Percentiles rank a stretch among this genome's conserved stretches.
phyloP scores from a whole-genome alignment of 163 green algal genomes.

The Chlamydomonas reinhardtii region DNA sequence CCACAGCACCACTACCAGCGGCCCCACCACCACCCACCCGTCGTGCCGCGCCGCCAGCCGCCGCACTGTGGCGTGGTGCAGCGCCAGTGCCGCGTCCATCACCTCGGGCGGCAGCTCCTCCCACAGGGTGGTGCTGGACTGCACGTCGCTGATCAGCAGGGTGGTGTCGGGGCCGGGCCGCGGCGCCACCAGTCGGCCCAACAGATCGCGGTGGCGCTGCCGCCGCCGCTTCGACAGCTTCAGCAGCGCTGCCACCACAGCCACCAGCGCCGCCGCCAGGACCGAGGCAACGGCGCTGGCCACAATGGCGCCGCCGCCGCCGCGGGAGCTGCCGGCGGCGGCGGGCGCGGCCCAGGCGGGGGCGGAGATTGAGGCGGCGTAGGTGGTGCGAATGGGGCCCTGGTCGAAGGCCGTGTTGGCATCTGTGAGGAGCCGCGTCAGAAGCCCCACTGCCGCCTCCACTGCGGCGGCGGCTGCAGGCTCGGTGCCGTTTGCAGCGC shows the following conservation, averaged over 20 bases:
- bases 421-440: not conserved
- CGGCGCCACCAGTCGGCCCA: conserved; percentile 14
- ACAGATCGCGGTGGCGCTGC: not conserved
- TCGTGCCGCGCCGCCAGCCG: conserved; percentile 23
- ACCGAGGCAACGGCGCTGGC: not conserved
- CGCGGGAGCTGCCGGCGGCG: not conserved
- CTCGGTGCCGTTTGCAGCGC: no score
- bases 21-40: not conserved
- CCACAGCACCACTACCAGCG: no score
- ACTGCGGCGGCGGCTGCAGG: no score
- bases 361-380: not conserved
- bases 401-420: not conserved
- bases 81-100: conserved; percentile 47
- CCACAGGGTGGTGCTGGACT: conserved; percentile 53
- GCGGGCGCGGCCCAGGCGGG: not conserved
- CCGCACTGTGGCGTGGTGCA: conserved; percentile 53
- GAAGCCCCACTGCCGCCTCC: not conserved
- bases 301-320: not conserved
- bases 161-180: conserved; percentile 34
- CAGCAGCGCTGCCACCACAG: not conserved
- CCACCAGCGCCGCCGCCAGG: not conserved
- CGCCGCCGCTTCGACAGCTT: not conserved
- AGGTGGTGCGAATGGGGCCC: not conserved
- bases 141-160: conserved; percentile 48
- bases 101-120: conserved; percentile 34